Base-by-base conservation (phyloP, 495 filamentous ascomycete species). In the Letharia columbiana region DNA sequence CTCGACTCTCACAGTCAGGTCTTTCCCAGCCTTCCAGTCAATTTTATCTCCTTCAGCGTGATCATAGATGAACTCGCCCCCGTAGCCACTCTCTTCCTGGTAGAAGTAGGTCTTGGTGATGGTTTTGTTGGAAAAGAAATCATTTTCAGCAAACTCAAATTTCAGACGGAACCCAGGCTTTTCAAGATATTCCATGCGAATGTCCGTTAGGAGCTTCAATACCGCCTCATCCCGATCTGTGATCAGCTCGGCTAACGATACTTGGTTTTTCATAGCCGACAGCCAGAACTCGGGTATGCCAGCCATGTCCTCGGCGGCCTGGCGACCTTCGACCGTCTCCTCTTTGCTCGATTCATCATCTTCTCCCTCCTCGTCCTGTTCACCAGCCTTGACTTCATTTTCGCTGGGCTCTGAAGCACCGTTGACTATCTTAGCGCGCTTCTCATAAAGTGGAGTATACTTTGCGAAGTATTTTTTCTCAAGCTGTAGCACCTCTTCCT, bases 381-480 rank as follows among this genome's bases (percentile, higher is more conserved):
- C 89, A 65, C 94, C 94, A 61, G 90, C 88, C 76, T 90, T 81
- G 62, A 99, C 79, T 76, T 97, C 91, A 40, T 84, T 83, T 47
- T 92, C 89, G 59, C 87, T 92, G 40, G 95, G 95, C 79, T 99
- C 95, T 18, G 80, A 75, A 67, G 77, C 79, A 71, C 95, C 95
- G 78, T 97, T 98, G 73, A 99, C 83, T 72, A 99, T 97, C 67
- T 87, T 84, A 59, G 94, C 83, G 73, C 95, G 92, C 82, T 92
- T 91, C 83, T 98, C 80, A 78, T 99, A 99, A 45, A 99, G 86
- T 62, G 95, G 95, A 40, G 91, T 96, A 79, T 96, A 99, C 79
- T 97, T 98, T 74, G 89, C 89, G 69, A 99, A 97, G 78, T 94
- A 99, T 78, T 96, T 95, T 85, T 99, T 99, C 82, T 99, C 95